Conservation (phyloP, 441 rosid genomes). For the Adansonia gregorii region DNA sequence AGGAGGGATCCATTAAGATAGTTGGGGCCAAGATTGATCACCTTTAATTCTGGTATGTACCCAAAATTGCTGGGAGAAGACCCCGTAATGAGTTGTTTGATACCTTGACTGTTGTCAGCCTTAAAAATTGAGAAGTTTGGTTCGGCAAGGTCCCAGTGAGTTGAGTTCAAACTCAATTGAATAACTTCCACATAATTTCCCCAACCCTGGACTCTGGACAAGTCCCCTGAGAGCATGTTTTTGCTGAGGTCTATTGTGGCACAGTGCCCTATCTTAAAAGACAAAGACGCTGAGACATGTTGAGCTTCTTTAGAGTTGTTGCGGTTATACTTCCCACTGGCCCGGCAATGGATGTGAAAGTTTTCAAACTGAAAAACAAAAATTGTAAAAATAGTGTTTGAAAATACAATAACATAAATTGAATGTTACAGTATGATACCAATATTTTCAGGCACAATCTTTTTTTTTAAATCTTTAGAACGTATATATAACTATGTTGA, state of each 20-base stretch:
- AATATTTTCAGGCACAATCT: not conserved
- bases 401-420: not conserved
- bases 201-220: conserved; percentile 62
- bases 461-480: not conserved
- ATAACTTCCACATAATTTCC: conserved; percentile 64
- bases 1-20: conserved; percentile 49
- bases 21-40: conserved; percentile 60
- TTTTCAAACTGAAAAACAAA: not conserved
- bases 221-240: conserved; percentile 55
- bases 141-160: conserved; percentile 55
- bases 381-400: not conserved
- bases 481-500: not conserved
- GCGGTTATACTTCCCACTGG: conserved; percentile 65
- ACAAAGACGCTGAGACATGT: conserved; percentile 60
- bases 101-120: conserved; percentile 54
- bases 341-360: conserved; percentile 45
- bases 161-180: conserved; percentile 56
- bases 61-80: conserved; percentile 50
- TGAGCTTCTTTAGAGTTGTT: conserved; percentile 58
- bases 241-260: conserved; percentile 61
- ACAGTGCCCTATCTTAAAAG: conserved; percentile 55
- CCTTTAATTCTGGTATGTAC: conserved; percentile 57
- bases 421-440: not conserved
- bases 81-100: conserved; percentile 61
- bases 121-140: conserved; percentile 61